These are phyloP conservation scores for Nemania abortiva DNA, from an alignment of 2,329 filamentous ascomycete species.

Conservation along the genomic window DNA sequence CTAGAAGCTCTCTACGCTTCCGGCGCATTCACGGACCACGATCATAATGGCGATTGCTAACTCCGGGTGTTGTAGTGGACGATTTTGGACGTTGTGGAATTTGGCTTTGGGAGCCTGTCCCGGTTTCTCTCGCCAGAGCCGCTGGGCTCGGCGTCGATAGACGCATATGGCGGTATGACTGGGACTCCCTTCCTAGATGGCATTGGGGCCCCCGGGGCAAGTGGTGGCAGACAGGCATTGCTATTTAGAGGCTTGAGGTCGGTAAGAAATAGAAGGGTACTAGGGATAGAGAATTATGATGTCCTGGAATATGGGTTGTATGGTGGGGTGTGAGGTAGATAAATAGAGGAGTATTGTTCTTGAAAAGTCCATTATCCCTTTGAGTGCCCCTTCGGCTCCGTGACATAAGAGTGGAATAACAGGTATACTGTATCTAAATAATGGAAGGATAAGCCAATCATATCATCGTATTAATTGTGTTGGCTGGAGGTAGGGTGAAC, in stretches of 20 bases:
- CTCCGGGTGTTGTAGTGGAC: slow-evolving; percentile 59
- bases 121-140: slow-evolving; percentile 74
- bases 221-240: slow-evolving; percentile 70
- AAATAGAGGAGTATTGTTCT: no score
- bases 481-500: slow-evolving; percentile 7
- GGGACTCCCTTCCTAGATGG: slow-evolving; percentile 65
- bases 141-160: slow-evolving; percentile 49
- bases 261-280: background rate
- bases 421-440: no score
- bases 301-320: slow-evolving; percentile 6
- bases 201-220: slow-evolving; percentile 62
- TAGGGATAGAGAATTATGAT: background rate
- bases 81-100: slow-evolving; percentile 80
- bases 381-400: no score
- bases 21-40: background rate
- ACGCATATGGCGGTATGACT: slow-evolving; percentile 71
- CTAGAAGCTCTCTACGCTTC: background rate
- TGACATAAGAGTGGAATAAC: no score
- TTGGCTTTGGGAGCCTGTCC: slow-evolving; percentile 87
- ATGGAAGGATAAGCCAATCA: no score
- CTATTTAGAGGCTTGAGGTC: slow-evolving; percentile 45
- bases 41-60: background rate
- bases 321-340: background rate
- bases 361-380: no score
- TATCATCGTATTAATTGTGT: no score